Evolutionary conservation across 2,329 filamentous ascomycete species (phyloP).

Genomic region (Ploettnerulaceae sp.): DNA sequence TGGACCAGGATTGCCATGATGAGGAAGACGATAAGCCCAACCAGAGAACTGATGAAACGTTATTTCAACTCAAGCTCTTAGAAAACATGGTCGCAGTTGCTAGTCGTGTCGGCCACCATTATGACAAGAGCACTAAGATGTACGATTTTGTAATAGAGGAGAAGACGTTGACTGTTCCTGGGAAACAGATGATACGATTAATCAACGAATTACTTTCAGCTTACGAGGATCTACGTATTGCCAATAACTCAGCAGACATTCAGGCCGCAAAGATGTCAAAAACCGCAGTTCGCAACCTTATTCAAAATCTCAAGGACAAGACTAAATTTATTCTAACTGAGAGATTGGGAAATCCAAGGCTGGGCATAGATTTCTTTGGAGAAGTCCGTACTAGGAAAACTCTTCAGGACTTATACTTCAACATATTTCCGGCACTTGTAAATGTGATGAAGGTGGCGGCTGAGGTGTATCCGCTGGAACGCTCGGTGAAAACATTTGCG

Average conservation of each 20-base stretch:
- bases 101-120: conserved; percentile 5
- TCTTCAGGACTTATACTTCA: conserved; percentile 8
- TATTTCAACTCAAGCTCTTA: conserved; percentile 1
- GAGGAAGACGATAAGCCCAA: background rate
- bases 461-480: background rate
- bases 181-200: background rate
- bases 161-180: background rate
- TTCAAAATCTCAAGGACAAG: background rate
- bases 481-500: background rate
- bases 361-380: background rate
- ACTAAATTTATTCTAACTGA: background rate
- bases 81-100: conserved; percentile 9
- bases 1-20: too few relatives aligned
- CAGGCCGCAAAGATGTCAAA: background rate
- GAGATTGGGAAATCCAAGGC: background rate
- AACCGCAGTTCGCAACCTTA: background rate
- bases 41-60: background rate
- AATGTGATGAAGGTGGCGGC: background rate
- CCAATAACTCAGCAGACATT: background rate
- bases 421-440: conserved; percentile 1
- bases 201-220: background rate
- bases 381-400: background rate
- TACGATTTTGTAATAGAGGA: background rate
- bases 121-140: background rate
- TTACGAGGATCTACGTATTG: background rate